These are phyloP conservation scores for Fomitopsis palustris DNA, from an alignment of 1,284 basidiomycete genomes.

Conservation along the genomic window DNA sequence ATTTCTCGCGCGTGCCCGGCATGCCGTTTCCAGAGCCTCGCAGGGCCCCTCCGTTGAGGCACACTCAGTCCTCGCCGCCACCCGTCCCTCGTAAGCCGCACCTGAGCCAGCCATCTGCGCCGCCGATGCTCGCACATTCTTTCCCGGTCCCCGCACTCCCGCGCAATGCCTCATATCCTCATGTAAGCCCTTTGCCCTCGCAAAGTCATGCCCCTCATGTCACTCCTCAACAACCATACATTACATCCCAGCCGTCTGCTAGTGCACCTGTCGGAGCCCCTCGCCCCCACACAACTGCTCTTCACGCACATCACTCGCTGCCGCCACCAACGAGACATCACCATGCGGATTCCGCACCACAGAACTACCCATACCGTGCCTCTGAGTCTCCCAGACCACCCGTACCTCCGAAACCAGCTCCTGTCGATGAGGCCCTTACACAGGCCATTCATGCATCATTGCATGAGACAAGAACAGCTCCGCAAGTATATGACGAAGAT, in stretches of 20 bases:
- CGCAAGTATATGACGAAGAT: constrained; percentile 44
- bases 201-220: background rate
- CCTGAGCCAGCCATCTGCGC: constrained; percentile 15
- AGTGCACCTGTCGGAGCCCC: background rate
- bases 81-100: constrained; percentile 34
- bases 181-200: background rate
- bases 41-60: constrained; percentile 10
- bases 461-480: constrained; percentile 39
- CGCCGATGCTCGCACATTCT: constrained; percentile 21
- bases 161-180: background rate
- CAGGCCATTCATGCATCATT: constrained; percentile 51
- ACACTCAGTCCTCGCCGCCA: constrained; percentile 14
- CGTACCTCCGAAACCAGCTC: constrained; percentile 24
- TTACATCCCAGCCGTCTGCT: background rate
- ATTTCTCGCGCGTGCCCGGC: constrained; percentile 12
- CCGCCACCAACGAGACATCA: background rate
- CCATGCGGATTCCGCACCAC: background rate
- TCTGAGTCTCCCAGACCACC: background rate
- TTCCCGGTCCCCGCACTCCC: background rate
- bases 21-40: constrained; percentile 1
- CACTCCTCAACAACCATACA: background rate
- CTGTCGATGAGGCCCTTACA: constrained; percentile 32
- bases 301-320: background rate
- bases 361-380: background rate
- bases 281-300: background rate